Evolutionary conservation across 108 stramenopile genomes (phyloP), one percentile per base, ranked within the genome.

Genomic region (Conticribra guillardii): DNA sequence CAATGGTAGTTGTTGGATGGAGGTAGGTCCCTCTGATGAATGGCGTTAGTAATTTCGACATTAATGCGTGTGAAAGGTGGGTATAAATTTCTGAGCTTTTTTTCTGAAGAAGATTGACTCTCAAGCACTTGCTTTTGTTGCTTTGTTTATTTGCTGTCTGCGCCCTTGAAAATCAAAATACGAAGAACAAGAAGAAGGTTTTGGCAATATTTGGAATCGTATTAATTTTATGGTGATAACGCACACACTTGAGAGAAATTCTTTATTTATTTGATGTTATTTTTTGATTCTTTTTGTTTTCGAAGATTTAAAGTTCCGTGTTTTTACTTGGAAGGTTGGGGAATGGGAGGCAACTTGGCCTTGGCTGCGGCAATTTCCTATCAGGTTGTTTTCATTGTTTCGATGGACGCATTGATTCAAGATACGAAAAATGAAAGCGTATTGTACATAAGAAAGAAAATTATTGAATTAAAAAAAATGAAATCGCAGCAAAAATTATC

Each of bases 291-390:
- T 9, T 11, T 41, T 9, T 41, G 37, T 9, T 41, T 9, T 9
- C 11, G 5, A 41, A 41, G 37, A 41, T 41, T n/a, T n/a, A n/a
- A n/a, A n/a, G n/a, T n/a, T n/a, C n/a, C n/a, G n/a, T n/a, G n/a
- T n/a, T n/a, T 48, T 54, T 58, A 64, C 47, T 73, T 59, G n/a
- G 51, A 49, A 11, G 60, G 67, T 16, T 23, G 32, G 1, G 74
- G 74, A 33, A 62, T 15, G 32, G 74, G 54, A 37, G 74, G 67
- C 31, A 76, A 49, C 51, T 76, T 76, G 15, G 74, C 74, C 60
- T 68, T 61, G 52, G 74, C 74, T 49, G 74, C 60, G 0, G 74
- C 67, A 37, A 76, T 68, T 62, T 76, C 74, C 74, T 76, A 45
- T 54, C 18, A n/a, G 2, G 31, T 24, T 28, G 21, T 23, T 3